Percentiles rank a stretch among this genome's conserved stretches.
These are phyloP conservation scores for Gyromitra esculenta DNA, from an alignment of 2,329 filamentous ascomycete genomes.

Conservation along the genomic window DNA sequence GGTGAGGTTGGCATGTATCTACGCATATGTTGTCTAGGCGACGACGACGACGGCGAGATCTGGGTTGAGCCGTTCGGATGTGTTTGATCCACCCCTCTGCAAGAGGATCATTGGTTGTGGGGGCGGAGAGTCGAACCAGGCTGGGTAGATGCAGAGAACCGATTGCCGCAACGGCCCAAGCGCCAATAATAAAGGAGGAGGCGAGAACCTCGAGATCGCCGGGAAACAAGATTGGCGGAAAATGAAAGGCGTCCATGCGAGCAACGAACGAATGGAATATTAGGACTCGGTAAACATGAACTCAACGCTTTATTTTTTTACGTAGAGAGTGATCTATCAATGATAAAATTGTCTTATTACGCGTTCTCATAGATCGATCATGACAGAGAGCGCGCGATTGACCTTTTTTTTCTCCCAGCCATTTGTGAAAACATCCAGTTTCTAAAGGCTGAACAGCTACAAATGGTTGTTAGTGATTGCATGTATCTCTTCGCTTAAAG, in stretches of 20 bases:
- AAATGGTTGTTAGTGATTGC: neutral
- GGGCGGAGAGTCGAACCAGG: conserved; percentile 4
- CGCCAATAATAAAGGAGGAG: conserved; percentile 39
- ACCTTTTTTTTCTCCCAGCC: conserved; percentile 6
- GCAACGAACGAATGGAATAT: conserved; percentile 8
- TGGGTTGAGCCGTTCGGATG: conserved; percentile 21
- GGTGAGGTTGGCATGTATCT: conserved; percentile 23
- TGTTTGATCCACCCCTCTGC: conserved; percentile 1
- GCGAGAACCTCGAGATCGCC: conserved; percentile 20
- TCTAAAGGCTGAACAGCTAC: neutral
- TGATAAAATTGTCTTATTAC: conserved; percentile 25
- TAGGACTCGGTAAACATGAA: neutral
- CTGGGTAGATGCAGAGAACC: conserved; percentile 19
- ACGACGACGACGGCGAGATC: conserved; percentile 13
- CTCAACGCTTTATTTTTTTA: conserved; percentile 21
- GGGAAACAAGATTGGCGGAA: conserved; percentile 10
- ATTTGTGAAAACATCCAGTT: neutral
- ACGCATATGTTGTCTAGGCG: conserved; percentile 22
- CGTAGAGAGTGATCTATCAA: neutral
- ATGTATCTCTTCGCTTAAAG: neutral
- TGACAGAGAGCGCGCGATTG: neutral
- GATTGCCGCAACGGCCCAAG: conserved; percentile 14
- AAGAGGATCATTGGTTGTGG: neutral
- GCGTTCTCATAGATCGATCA: neutral
- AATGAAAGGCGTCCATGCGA: neutral